Evolutionary conservation across 2,329 filamentous ascomycete species (phyloP), one percentile per base, ranked within the genome.

Genomic region (Dissoconium aciculare): DNA sequence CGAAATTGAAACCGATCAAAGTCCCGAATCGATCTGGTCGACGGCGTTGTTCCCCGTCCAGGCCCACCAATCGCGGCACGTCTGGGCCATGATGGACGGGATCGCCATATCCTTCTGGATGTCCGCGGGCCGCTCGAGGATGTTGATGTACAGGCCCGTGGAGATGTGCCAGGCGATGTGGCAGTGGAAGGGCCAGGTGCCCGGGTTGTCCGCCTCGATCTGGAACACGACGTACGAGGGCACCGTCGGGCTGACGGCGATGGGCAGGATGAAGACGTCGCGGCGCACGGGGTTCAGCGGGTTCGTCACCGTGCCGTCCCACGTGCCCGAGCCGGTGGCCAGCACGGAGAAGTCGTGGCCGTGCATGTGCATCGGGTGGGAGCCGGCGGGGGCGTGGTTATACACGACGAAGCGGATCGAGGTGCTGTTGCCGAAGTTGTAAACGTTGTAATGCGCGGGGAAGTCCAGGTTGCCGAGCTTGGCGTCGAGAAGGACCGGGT

Each of bases 171-270:
- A 52, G 0, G 52, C 54, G 11, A 54, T 46, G 34, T 57, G 55
- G 35, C 51, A 52, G 26, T 52, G 49, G 21, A 52, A 41, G 3
- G 45, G 46, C 50, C 47, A 51, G 5, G 46, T 41, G 2, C 66
- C 66, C 0, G 66, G 64, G 39, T 69, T 69, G 34, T 68, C 62
- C 3, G 57, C 51, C 5, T 53, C 43, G 45, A 62, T 62, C 17
- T 67, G 65, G 1, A 62, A 40, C 24, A 50, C 59, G 23, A 58
- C 44, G 36, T 52, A 51, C 2, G 41, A 53, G 1, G 51, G 49
- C 11, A 42, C 39, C 2, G 33, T 36, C 5, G 37, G 30, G 27
- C 36, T 39, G 3, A 37, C 17, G 15, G 52, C 50, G 13, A 56
- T 39, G 5, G 57, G 58, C 2, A 70, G 46, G 4, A 65, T 53